Evolutionary conservation across 179 eudicot species (phyloP).

Genomic region (Heliamphora pulchella): DNA sequence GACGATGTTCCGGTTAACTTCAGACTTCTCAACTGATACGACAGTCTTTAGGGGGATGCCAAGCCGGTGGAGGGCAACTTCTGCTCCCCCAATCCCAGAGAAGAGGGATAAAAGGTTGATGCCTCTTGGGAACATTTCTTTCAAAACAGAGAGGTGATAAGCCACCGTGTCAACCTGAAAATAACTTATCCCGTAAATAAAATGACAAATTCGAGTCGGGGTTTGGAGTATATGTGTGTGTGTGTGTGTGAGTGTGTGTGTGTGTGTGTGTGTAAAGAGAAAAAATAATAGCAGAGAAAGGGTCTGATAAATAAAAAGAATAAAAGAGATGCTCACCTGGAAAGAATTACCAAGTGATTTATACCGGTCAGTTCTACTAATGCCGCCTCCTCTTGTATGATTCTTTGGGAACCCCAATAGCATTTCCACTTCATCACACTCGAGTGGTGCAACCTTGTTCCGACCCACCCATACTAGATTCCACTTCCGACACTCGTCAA

Average conservation of each 20-base stretch:
- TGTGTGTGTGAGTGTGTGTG: not conserved
- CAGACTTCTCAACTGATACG: slow-evolving; percentile 33
- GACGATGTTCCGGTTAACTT: no score
- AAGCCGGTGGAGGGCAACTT: slow-evolving; percentile 43
- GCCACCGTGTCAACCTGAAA: slow-evolving; percentile 56
- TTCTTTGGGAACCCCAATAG: slow-evolving; percentile 53
- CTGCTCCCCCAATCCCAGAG: slow-evolving; percentile 64
- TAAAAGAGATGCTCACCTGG: slow-evolving; percentile 36
- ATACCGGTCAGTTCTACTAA: slow-evolving; percentile 46
- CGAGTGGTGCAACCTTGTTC: slow-evolving; percentile 56
- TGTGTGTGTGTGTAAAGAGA: no score
- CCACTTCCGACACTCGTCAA: slow-evolving; percentile 47
- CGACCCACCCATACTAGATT: slow-evolving; percentile 62
- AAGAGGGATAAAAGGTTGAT: slow-evolving; percentile 47
- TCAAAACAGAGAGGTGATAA: slow-evolving; percentile 52
- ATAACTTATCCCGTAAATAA: not conserved
- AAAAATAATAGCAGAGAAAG: not conserved
- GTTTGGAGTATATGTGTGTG: not conserved
- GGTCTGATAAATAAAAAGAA: not conserved
- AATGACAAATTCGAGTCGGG: not conserved
- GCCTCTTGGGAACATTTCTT: slow-evolving; percentile 38
- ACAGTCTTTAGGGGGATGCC: slow-evolving; percentile 46
- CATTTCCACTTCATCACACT: slow-evolving; percentile 55
- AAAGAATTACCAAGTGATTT: slow-evolving; percentile 57
- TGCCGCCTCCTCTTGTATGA: slow-evolving; percentile 46